A percentile compares a stretch with the other conserved stretches of the same genome.
phyloP scores from a whole-genome alignment of 192 early-diverging fungal species.

The Backusella tuberculispora region DNA sequence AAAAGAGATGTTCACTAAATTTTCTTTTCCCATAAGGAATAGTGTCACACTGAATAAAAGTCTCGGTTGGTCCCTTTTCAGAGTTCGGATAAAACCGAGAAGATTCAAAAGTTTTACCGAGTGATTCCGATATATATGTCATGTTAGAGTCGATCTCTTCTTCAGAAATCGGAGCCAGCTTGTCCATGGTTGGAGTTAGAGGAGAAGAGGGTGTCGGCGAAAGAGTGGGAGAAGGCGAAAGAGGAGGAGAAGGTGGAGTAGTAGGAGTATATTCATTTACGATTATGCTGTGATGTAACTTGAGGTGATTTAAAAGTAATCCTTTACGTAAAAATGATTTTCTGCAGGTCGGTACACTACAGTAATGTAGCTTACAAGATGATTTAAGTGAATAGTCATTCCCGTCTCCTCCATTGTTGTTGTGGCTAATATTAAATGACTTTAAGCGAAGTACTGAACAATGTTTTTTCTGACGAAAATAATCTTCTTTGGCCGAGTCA shows the following conservation, averaged over 20 bases:
- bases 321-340: constrained; percentile 18
- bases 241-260: not conserved
- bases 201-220: not conserved
- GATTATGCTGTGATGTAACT: not conserved
- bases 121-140: not conserved
- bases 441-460: constrained; percentile 17
- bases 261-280: not conserved
- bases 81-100: not conserved
- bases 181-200: not conserved
- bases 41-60: not conserved
- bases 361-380: constrained; percentile 2
- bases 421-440: not conserved
- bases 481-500: constrained; percentile 1
- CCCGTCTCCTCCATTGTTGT: not conserved
- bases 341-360: not conserved
- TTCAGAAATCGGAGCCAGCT: not conserved
- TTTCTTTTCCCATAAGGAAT: not conserved
- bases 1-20: not conserved
- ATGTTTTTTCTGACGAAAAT: constrained; percentile 8
- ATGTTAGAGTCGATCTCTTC: not conserved
- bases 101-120: not conserved
- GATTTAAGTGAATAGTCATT: no score
- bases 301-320: not conserved
- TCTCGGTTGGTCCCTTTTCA: not conserved
- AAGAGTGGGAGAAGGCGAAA: not conserved